phyloP scores from a whole-genome alignment of 2,329 filamentous ascomycete genomes.

The Lecanoromycetidae sp. region DNA sequence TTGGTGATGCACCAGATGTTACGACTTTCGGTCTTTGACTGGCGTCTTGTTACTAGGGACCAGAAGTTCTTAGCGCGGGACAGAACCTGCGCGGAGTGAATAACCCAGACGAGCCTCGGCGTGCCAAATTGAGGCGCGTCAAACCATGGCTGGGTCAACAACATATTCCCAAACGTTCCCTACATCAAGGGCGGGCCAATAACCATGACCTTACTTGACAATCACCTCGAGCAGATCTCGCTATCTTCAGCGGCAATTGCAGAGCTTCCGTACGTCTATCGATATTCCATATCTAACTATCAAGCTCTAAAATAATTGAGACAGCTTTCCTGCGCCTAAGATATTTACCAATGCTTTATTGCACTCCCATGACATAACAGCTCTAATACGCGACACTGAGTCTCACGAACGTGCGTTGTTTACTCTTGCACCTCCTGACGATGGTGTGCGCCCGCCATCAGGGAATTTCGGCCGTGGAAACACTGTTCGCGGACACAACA shows the following conservation, averaged over 20 bases:
- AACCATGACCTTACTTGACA: conserved; percentile 54
- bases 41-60: background rate
- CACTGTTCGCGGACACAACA: conserved; percentile 36
- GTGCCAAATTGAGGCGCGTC: conserved; percentile 1
- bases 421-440: conserved; percentile 63
- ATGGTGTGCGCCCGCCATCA: conserved; percentile 38
- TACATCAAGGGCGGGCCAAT: background rate
- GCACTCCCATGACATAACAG: conserved; percentile 79
- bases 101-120: background rate
- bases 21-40: background rate
- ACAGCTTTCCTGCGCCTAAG: conserved; percentile 76
- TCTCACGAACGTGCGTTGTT: conserved; percentile 89
- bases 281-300: background rate
- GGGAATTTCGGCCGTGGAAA: conserved; percentile 35
- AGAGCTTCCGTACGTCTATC: conserved; percentile 54
- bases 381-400: conserved; percentile 89
- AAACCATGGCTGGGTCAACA: background rate
- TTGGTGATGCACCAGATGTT: conserved; percentile 5
- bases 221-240: conserved; percentile 64
- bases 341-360: conserved; percentile 93
- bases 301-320: conserved; percentile 17
- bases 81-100: background rate
- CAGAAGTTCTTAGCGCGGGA: background rate
- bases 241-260: conserved; percentile 66
- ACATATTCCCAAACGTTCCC: background rate